Percentiles rank a stretch among this genome's conserved stretches.
Evolutionary conservation across 176 grass and related monocot genomes (phyloP).

Genomic region (Bromus sterilis): DNA sequence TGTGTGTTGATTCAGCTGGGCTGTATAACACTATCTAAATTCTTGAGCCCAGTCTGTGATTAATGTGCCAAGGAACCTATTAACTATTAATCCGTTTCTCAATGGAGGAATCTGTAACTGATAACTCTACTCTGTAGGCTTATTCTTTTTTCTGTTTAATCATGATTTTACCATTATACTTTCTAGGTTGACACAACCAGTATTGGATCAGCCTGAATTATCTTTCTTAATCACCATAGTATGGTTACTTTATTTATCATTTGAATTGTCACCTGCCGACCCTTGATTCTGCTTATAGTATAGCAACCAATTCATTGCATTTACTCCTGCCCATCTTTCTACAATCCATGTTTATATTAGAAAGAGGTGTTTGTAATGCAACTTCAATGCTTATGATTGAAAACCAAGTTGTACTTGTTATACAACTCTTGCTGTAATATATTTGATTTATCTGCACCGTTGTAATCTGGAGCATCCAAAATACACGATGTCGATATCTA

Average conservation of each 20-base stretch:
- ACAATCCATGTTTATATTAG: not conserved
- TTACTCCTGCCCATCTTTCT: too few relatives aligned
- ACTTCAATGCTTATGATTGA: not conserved
- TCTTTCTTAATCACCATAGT: not conserved
- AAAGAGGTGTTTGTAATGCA: constrained; percentile 4
- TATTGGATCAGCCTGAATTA: not conserved
- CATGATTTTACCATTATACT: not conserved
- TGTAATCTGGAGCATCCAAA: not conserved
- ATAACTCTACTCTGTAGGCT: not conserved
- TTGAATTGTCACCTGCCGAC: not conserved
- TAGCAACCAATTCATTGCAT: not conserved
- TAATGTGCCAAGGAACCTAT: not conserved
- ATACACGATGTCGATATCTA: not conserved
- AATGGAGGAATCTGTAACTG: not conserved
- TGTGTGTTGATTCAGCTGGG: not conserved
- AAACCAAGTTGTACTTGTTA: not conserved
- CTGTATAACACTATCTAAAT: not conserved
- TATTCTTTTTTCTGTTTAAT: not conserved
- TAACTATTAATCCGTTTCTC: not conserved
- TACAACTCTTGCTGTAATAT: not conserved
- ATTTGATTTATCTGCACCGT: not conserved
- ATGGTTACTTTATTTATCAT: not conserved
- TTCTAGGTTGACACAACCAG: not conserved
- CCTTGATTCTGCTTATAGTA: not conserved
- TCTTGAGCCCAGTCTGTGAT: not conserved